Conservation (phyloP, 345 rosid species). For the Populus deltoides region DNA sequence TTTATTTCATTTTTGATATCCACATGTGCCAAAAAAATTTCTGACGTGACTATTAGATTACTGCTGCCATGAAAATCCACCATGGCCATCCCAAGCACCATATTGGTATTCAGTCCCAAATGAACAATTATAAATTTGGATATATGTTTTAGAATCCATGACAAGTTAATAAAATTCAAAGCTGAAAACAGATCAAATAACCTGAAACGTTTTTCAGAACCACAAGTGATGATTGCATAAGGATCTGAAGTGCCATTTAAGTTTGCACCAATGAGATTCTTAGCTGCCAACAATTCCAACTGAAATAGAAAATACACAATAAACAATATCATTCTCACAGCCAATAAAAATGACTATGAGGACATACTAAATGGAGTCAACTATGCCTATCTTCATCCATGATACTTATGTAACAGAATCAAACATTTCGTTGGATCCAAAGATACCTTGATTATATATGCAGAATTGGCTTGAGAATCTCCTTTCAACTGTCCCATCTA, state of each 20-base stretch:
- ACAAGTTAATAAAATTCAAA: background rate
- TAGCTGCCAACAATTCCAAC: slow-evolving; percentile 95
- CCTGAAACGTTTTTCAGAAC: slow-evolving; percentile 95
- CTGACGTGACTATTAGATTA: background rate
- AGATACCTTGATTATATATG: slow-evolving; percentile 66
- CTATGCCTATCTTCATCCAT: background rate
- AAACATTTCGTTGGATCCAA: background rate
- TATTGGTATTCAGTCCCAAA: background rate
- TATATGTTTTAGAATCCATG: background rate
- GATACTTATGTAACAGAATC: background rate
- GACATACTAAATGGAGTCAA: background rate
- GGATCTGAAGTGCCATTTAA: slow-evolving; percentile 98
- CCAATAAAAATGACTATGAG: background rate
- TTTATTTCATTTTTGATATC: background rate
- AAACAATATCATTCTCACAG: background rate
- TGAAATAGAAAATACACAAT: slow-evolving; percentile 27
- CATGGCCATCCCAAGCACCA: background rate
- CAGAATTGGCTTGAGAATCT: slow-evolving; percentile 60
- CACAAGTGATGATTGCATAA: slow-evolving; percentile 94
- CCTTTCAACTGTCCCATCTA: slow-evolving; percentile 70
- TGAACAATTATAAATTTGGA: background rate
- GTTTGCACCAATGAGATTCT: slow-evolving; percentile 94
- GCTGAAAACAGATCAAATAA: slow-evolving; percentile 30
- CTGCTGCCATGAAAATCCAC: background rate
- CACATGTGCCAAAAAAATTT: background rate